phyloP scores from a whole-genome alignment of 78 protist species.

The Speleostelium caveatum region DNA sequence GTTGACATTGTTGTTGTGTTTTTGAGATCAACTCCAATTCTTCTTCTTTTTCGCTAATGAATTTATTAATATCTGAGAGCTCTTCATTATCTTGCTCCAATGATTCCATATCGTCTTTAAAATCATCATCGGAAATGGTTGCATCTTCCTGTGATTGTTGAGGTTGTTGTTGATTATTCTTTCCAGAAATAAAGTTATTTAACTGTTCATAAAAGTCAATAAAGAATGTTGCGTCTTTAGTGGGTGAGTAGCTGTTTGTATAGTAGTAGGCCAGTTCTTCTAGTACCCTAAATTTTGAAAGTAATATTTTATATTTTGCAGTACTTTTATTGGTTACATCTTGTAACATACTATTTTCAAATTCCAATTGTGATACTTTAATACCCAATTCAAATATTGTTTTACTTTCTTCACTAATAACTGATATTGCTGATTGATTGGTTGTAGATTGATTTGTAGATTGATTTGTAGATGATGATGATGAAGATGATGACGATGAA shows the following conservation, averaged over 20 bases:
- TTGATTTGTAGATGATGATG: not conserved
- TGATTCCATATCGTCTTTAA: not conserved
- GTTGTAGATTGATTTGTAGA: not conserved
- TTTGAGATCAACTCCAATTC: conserved; percentile 50
- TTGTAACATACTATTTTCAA: conserved; percentile 72
- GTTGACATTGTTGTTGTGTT: conserved; percentile 60
- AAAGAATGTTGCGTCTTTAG: conserved; percentile 5
- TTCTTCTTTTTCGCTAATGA: conserved; percentile 52
- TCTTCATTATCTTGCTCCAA: conserved; percentile 49
- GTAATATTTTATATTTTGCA: conserved; percentile 29
- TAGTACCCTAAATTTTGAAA: conserved; percentile 17
- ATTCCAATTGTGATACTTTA: conserved; percentile 71
- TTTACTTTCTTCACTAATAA: not conserved
- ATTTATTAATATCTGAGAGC: conserved; percentile 44
- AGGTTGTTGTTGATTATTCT: not conserved
- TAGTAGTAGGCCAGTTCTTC: conserved; percentile 43
- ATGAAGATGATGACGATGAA: conserved; percentile 1
- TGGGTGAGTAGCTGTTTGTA: conserved; percentile 46
- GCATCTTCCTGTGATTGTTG: not conserved
- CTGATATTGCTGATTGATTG: not conserved
- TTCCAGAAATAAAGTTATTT: not conserved
- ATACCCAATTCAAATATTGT: conserved; percentile 35
- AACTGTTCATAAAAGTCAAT: conserved; percentile 24
- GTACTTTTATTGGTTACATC: conserved; percentile 56
- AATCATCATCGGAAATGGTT: not conserved